Conservation (phyloP, 1,284 basidiomycete species). For the Fomitopsis palustris region DNA sequence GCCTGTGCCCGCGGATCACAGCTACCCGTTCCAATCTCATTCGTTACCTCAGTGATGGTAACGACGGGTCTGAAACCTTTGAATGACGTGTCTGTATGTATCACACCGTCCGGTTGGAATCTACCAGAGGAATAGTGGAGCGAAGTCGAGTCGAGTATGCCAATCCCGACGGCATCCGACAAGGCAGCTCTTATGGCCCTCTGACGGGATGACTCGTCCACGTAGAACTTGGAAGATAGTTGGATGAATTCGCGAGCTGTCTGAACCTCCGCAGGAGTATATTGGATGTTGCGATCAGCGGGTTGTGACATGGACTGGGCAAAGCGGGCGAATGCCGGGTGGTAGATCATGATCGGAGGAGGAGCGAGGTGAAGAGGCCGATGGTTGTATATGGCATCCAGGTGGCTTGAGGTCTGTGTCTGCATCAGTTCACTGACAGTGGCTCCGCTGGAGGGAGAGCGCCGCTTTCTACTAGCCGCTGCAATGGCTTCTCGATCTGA, state of each 20-base stretch:
- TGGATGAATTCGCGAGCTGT: not conserved
- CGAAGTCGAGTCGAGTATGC: not conserved
- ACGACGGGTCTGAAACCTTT: not conserved
- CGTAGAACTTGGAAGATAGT: not conserved
- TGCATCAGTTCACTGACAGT: not conserved
- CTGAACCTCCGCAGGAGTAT: not conserved
- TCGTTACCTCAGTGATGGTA: constrained; percentile 9
- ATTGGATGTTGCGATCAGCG: not conserved
- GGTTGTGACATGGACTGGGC: not conserved
- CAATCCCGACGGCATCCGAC: too few relatives aligned
- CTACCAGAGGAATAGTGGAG: not conserved
- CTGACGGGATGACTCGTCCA: not conserved
- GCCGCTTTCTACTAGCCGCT: too few relatives aligned
- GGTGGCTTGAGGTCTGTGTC: not conserved
- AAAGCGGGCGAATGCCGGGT: constrained; percentile 11
- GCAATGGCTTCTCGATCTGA: too few relatives aligned
- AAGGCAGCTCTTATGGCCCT: not conserved
- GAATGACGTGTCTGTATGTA: not conserved
- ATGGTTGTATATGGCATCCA: constrained; percentile 6
- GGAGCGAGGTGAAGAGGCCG: constrained; percentile 9
- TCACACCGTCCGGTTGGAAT: not conserved
- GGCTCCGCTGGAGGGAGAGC: too few relatives aligned
- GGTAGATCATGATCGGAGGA: constrained; percentile 11
- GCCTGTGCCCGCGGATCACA: constrained; percentile 11
- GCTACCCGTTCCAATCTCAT: constrained; percentile 11